Evolutionary conservation across 78 protist species (phyloP).

Genomic region (Anaeramoeba flamelloides): DNA sequence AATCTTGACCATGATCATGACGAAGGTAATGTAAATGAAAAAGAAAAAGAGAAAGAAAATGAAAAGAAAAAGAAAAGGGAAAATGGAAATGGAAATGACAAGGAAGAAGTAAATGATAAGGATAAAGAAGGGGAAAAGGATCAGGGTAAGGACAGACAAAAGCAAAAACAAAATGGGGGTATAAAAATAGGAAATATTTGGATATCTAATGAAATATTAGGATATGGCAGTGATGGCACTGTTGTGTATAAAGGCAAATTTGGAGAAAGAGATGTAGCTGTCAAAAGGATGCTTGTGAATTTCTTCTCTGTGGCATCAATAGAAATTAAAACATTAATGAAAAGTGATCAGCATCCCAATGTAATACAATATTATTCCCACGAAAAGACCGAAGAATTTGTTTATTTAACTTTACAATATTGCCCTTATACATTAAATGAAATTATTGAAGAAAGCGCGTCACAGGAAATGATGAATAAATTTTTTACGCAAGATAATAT

Average conservation of each 20-base stretch:
- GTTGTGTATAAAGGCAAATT: background rate
- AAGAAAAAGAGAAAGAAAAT: too few relatives aligned
- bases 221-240: background rate
- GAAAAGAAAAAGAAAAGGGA: too few relatives aligned
- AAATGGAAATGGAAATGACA: too few relatives aligned
- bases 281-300: background rate
- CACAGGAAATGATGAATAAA: too few relatives aligned
- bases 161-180: too few relatives aligned
- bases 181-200: background rate
- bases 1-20: too few relatives aligned
- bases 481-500: background rate
- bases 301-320: background rate
- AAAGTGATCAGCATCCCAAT: background rate
- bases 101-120: too few relatives aligned
- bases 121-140: too few relatives aligned
- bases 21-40: too few relatives aligned
- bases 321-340: background rate
- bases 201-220: background rate
- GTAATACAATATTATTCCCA: background rate
- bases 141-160: too few relatives aligned
- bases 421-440: background rate
- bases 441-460: background rate
- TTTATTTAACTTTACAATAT: background rate
- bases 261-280: background rate
- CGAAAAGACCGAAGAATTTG: background rate